Base-by-base conservation (phyloP, 106 monocot species). In the Dioscorea dumetorum region DNA sequence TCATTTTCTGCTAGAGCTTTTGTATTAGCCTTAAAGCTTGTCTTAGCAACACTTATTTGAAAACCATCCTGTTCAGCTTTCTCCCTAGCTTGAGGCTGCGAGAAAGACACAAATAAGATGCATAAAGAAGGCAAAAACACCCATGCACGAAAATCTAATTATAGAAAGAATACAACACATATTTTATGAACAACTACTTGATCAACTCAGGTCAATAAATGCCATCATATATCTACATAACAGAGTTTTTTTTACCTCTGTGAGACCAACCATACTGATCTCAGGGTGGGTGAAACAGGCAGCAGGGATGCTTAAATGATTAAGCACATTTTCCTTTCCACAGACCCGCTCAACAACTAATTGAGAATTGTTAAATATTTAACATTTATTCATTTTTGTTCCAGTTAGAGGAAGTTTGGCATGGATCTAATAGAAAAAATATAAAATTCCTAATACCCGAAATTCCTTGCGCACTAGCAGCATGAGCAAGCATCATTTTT, bases 401-500 rank as follows among this genome's bases (percentile, higher is more conserved):
- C 41, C 41, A 66, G 49, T 35, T 10, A 41, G 3, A 41, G 41
- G 10, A 41, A 41, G 41, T 8, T 41, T 41, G 41, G 10, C 6
- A 41, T 41, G 41, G 41, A 41, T 8, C 41, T 3, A 41, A 1
- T 10, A 41, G 41, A 0, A 41, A 0, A 41, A 8, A 60, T 66
- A 51, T 33, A 19, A 13, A 20, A 67, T 34, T 7, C 23, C 8
- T 21, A 22, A 15, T 72, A 87, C 97, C 97, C 75, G 97, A 97
- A 28, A 97, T 97, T 33, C 97, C 97, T 67, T 97, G 97, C 41
- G 97, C 97, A 79, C 92, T 92, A 32, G 97, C 97, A 67, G 89
- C 97, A 83, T 97, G 97, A 83, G 97, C 97, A 78, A 97, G 97
- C 97, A 97, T 97, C 82, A 97, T 70, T 86, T 92, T 97, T 24